Percentiles rank a stretch among this genome's conserved stretches.
Evolutionary conservation across 371 early-diverging fungal genomes (phyloP).

Genomic region (Mortierella sp.): DNA sequence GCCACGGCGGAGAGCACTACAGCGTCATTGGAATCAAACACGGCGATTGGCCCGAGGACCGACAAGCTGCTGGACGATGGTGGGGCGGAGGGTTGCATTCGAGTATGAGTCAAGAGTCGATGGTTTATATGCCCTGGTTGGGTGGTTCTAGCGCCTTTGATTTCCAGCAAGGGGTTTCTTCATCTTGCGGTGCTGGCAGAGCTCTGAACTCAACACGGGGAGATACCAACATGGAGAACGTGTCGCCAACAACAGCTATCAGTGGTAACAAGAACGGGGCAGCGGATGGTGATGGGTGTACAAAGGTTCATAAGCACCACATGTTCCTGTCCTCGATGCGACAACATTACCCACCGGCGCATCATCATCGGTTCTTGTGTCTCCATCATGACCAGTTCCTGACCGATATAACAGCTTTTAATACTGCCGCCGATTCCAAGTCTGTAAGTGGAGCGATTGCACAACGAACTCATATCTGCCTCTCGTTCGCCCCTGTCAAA

Average conservation of each 20-base stretch:
- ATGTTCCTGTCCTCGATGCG: constrained; percentile 16
- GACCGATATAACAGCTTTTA: constrained; percentile 19
- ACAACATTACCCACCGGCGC: constrained; percentile 7
- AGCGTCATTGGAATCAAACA: constrained; percentile 53
- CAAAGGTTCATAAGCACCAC: constrained; percentile 30
- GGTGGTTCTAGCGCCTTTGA: constrained; percentile 9
- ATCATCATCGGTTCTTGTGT: constrained; percentile 47
- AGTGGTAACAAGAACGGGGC: neutral
- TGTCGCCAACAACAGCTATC: neutral
- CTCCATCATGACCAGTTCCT: constrained; percentile 49
- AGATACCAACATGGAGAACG: neutral
- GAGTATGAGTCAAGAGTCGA: constrained; percentile 28
- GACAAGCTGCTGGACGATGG: constrained; percentile 25
- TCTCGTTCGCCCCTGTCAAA: neutral
- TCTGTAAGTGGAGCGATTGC: neutral
- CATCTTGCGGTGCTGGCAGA: neutral
- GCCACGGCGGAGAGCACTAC: constrained; percentile 29
- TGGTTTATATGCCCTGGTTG: constrained; percentile 38
- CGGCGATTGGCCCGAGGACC: constrained; percentile 45
- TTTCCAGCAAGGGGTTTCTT: neutral
- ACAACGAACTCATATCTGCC: neutral
- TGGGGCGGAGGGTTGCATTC: constrained; percentile 31
- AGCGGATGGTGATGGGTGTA: neutral
- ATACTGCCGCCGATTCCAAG: neutral
- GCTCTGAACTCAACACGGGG: neutral